A percentile compares a stretch with the other conserved stretches of the same genome.
Evolutionary conservation across 805 yeast genomes (phyloP).

Genomic region (Henningerozyma blattae): DNA sequence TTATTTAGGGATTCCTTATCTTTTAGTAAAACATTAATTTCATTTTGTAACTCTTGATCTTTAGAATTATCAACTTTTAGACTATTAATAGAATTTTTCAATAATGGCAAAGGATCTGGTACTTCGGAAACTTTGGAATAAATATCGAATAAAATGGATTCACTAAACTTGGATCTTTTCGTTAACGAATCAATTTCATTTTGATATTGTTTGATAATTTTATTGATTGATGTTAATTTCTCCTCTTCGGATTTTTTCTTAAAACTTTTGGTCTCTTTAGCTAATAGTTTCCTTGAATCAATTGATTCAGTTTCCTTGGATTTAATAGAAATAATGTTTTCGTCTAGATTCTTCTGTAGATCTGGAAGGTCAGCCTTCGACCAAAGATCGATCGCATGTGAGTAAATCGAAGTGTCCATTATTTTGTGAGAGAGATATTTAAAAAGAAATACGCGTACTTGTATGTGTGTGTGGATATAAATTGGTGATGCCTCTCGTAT

Average conservation of each 20-base stretch:
- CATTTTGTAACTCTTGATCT: too few species aligned
- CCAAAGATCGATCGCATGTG: slow-evolving; percentile 61
- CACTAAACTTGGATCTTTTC: slow-evolving; percentile 62
- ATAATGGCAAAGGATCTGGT: slow-evolving; percentile 81
- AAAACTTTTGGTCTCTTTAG: slow-evolving; percentile 72
- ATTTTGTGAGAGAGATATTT: too few species aligned
- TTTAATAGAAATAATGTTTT: slow-evolving; percentile 60
- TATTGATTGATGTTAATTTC: slow-evolving; percentile 35
- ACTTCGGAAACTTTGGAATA: slow-evolving; percentile 76
- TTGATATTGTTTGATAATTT: slow-evolving; percentile 68
- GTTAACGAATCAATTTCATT: slow-evolving; percentile 78
- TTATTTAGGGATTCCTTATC: slow-evolving; percentile 31
- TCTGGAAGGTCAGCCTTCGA: slow-evolving; percentile 55
- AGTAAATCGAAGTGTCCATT: slow-evolving; percentile 23
- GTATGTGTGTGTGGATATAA: too few species aligned
- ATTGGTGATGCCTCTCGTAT: too few species aligned
- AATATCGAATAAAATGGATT: slow-evolving; percentile 57
- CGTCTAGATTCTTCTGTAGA: slow-evolving; percentile 64
- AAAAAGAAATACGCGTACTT: too few species aligned
- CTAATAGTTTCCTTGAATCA: slow-evolving; percentile 61
- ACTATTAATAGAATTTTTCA: slow-evolving; percentile 61
- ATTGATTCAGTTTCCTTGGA: slow-evolving; percentile 58
- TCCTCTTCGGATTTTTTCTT: slow-evolving; percentile 52
- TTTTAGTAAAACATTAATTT: slow-evolving; percentile 51
- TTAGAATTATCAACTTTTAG: too few species aligned